Base-by-base conservation (phyloP, 768 basidiomycete genomes). In the Mycena amicta region DNA sequence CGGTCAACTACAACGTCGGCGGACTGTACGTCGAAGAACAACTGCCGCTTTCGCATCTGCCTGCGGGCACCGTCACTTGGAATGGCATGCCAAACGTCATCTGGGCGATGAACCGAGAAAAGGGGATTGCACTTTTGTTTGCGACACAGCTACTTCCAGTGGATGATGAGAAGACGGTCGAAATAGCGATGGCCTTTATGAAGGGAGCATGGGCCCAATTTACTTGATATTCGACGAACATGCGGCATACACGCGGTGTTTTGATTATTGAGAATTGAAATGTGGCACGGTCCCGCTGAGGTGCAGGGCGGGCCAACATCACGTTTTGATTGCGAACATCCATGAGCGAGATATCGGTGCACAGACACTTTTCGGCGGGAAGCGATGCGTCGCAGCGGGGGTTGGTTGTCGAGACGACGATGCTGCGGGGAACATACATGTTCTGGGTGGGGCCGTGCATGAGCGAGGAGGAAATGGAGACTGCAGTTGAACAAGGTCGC, bases 341-440 rank as follows among this genome's bases (percentile, higher is more conserved):
- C 52, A 66, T 58, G 56, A 43, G 58, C 57, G 33, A 55, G 66
- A 79, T 85, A 52, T 66, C 72, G 18, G 78, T 87, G 53, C 68
- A 76, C 40, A 80, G 81, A 49, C 77, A 72, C 53, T 81, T 83
- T 64, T 63, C 88, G 57, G 68, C 78, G 27, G 73, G 86, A 5
- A 71, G 75, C 31, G 82, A 85, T 60, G 71, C 77, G 46, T 75
- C 80, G 18, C 69, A 82, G 49, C 86, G 87, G 16, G 79, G 81
- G 45, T 76, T 91, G 40, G 86, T 76, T 18, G 74, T 93, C 55
- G 87, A 90, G 61, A 75, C 88, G 59, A 92, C 86, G 45, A 74
- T 74, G 59, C 71, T 93, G 54, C 83, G 84, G 49, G 85, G 85
- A 65, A 87, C 88, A 55, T 92, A 88, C 73, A 92, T 93, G 90